phyloP scores from a whole-genome alignment of 1,284 basidiomycete genomes.

The Coniophora puteana region DNA sequence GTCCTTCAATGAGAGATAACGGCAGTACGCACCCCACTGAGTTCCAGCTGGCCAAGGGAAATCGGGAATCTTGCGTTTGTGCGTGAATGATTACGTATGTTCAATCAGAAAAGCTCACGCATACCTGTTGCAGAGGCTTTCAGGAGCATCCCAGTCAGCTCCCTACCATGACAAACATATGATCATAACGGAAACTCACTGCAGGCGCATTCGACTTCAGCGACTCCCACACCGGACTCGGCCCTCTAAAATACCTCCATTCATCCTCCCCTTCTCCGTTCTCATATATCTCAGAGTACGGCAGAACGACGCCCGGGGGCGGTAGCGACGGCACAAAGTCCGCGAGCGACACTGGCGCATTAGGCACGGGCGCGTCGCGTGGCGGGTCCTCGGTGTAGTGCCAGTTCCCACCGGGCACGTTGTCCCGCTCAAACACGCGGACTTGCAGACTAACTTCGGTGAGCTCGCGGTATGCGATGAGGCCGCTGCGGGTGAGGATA shows the following conservation, averaged over 20 bases:
- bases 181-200: constrained; percentile 18
- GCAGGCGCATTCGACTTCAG: constrained; percentile 41
- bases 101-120: neutral
- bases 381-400: constrained; percentile 38
- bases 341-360: constrained; percentile 32
- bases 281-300: constrained; percentile 30
- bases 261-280: constrained; percentile 19
- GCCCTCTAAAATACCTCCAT: constrained; percentile 23
- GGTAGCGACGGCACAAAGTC: constrained; percentile 39
- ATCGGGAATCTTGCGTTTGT: constrained; percentile 31
- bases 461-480: constrained; percentile 34
- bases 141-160: neutral
- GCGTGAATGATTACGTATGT: constrained; percentile 20
- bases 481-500: constrained; percentile 31
- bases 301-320: constrained; percentile 25
- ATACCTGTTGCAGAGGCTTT: constrained; percentile 8
- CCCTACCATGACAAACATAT: neutral
- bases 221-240: constrained; percentile 41
- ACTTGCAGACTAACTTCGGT: constrained; percentile 34
- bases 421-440: constrained; percentile 41
- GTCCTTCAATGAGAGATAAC: no score
- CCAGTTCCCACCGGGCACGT: constrained; percentile 42
- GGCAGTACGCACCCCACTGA: constrained; percentile 10
- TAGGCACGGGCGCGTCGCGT: constrained; percentile 35
- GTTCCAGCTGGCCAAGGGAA: constrained; percentile 34